Evolutionary conservation across 2,329 filamentous ascomycete genomes (phyloP).

Genomic region (Ophiostoma sp.): DNA sequence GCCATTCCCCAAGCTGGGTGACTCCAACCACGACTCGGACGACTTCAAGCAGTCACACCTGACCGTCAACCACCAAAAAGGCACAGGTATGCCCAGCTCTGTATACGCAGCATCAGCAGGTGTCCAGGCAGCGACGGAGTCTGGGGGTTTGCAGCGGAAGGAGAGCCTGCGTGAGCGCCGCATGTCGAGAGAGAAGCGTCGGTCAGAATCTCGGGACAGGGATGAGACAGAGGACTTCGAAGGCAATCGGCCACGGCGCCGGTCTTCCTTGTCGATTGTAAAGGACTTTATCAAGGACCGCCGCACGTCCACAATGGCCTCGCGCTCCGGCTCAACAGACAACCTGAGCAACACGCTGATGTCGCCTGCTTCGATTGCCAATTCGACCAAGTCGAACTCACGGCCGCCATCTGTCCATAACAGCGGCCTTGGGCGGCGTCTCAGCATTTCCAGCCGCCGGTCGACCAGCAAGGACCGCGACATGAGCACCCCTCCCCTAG

Average conservation of each 20-base stretch:
- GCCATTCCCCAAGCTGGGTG: slow-evolving; percentile 38
- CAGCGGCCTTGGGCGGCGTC: slow-evolving; percentile 52
- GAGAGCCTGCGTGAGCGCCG: slow-evolving; percentile 47
- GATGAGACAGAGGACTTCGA: slow-evolving; percentile 25
- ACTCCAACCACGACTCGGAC: slow-evolving; percentile 40
- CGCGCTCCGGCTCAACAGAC: slow-evolving; percentile 22
- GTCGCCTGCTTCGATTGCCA: slow-evolving; percentile 30
- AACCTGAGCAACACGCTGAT: slow-evolving; percentile 30
- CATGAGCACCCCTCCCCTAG: slow-evolving; percentile 26
- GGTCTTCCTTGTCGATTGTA: slow-evolving; percentile 56
- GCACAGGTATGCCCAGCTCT: slow-evolving; percentile 22
- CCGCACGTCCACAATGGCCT: slow-evolving; percentile 41
- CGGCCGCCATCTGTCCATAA: slow-evolving; percentile 46
- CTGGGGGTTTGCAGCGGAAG: slow-evolving; percentile 32
- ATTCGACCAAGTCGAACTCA: slow-evolving; percentile 42
- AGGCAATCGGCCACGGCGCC: slow-evolving; percentile 37
- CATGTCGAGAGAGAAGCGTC: slow-evolving; percentile 40
- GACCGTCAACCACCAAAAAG: slow-evolving; percentile 52
- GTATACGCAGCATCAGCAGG: slow-evolving; percentile 22
- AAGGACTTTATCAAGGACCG: slow-evolving; percentile 58
- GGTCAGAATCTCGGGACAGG: slow-evolving; percentile 37
- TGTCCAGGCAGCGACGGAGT: slow-evolving; percentile 16
- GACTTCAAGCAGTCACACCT: slow-evolving; percentile 57
- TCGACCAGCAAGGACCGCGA: slow-evolving; percentile 46
- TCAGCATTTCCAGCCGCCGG: slow-evolving; percentile 59